A percentile compares a stretch with the other conserved stretches of the same genome.
These are phyloP conservation scores for Aspergillus coremiiformis DNA, from an alignment of 495 filamentous ascomycete species.

Conservation along the genomic window DNA sequence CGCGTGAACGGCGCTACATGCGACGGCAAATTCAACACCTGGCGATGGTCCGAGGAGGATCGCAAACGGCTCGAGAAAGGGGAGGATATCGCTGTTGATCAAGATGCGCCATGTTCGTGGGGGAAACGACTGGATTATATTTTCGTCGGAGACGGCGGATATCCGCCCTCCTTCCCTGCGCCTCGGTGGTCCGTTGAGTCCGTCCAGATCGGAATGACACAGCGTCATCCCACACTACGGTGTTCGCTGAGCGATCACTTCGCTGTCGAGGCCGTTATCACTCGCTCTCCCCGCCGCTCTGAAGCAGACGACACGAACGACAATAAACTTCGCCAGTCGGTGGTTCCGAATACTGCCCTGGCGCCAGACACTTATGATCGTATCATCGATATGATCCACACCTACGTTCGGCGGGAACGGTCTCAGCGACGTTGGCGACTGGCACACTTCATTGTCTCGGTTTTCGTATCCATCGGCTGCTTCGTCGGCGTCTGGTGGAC, in stretches of 20 bases:
- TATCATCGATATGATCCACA: constrained; percentile 58
- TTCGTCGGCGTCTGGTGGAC: constrained; percentile 81
- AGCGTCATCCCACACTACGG: constrained; percentile 68
- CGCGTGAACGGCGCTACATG: constrained; percentile 78
- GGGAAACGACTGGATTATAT: constrained; percentile 95
- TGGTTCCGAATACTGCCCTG: constrained; percentile 27
- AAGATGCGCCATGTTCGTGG: constrained; percentile 55
- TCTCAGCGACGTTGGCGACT: constrained; percentile 63
- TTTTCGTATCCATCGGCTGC: constrained; percentile 61
- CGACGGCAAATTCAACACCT: constrained; percentile 80
- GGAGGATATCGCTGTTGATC: constrained; percentile 46
- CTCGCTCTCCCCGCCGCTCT: constrained; percentile 18
- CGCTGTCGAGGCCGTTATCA: constrained; percentile 52
- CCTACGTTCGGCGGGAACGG: constrained; percentile 60
- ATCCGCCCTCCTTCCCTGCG: constrained; percentile 24
- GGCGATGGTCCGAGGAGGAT: constrained; percentile 72
- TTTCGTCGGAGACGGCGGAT: constrained; percentile 54
- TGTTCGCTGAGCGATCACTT: constrained; percentile 94
- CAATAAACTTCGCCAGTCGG: constrained; percentile 2
- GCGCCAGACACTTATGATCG: constrained; percentile 58
- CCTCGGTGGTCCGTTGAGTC: constrained; percentile 58
- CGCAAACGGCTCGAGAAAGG: constrained; percentile 54
- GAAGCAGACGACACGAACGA: background rate
- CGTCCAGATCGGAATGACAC: constrained; percentile 69
- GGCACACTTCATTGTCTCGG: constrained; percentile 60